Base-by-base conservation (phyloP, 2,329 filamentous ascomycete species). In the Hymenoscyphus repandus region DNA sequence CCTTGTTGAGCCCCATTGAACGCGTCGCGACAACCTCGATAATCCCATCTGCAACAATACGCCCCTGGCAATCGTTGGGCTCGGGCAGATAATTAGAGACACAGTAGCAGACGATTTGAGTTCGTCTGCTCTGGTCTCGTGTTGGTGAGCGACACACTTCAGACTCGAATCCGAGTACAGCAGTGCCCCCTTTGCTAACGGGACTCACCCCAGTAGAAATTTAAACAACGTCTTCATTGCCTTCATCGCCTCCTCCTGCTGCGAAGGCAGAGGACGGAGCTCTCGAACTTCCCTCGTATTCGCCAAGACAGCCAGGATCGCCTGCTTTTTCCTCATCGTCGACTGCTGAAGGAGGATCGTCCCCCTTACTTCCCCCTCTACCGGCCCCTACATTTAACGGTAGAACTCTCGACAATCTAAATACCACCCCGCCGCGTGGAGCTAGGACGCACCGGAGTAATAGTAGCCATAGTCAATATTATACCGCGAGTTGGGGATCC, bases 401-500 rank as follows among this genome's bases (percentile, higher is more conserved):
- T 42, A 76, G 78, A 56, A 75, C 77, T 36, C 70, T 74, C 58
- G 74, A 77, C 51, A 68, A 82, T 52, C 66, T 83, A 63, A 73
- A 75, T 64, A 80, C 76, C n/a, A 50, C 48, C 31, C 77, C 67
- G 18, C 61, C 65, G 5, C 68, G 79, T 40, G 52, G 49, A 18
- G 51, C 57, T 34, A 51, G 50, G 42, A 47, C 45, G 9, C 34
- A 47, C 22, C 34, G 45, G 12, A 47, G 45, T 30, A 60, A 59
- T 20, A 60, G 58, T 30, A 59, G 61, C 12, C 62, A 72, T 74
- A 58, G 64, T 64, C 54, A 66, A 54, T 82, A 79, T 67, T 76
- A 77, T 54, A 93, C 89, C 42, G 86, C 90, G 44, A 91, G 86
- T 67, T 96, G 91, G 90, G 91, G 91, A 50, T 96, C 90, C 48